Conservation (phyloP, 2,329 filamentous ascomycete genomes). For the Fusarium nodosum region DNA sequence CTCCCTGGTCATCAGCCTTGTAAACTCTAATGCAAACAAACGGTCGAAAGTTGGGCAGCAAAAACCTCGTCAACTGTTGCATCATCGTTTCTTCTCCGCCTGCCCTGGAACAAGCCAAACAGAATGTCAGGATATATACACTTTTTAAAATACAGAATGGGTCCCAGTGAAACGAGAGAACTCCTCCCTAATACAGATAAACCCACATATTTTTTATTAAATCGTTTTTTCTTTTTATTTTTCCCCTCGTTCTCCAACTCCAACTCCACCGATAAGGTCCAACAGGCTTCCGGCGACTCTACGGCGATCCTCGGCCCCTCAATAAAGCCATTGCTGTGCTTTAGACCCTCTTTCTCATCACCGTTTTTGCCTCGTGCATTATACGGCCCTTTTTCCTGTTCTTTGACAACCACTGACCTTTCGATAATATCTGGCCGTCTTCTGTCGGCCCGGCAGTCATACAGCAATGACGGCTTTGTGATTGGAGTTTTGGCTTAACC, state of each 20-base stretch:
- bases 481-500: constrained; percentile 20
- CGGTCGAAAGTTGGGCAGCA: constrained; percentile 34
- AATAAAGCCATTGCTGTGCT: constrained; percentile 24
- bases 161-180: constrained; percentile 21
- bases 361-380: constrained; percentile 13
- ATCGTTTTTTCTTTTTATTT: background rate
- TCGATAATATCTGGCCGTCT: constrained; percentile 1
- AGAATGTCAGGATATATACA: constrained; percentile 1
- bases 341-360: constrained; percentile 16
- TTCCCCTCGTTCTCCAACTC: background rate
- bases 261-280: constrained; percentile 35
- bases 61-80: constrained; percentile 24
- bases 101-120: constrained; percentile 21
- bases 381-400: constrained; percentile 23
- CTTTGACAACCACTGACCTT: constrained; percentile 3
- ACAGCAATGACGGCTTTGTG: constrained; percentile 2
- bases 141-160: constrained; percentile 2
- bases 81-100: constrained; percentile 36
- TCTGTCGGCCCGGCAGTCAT: constrained; percentile 30
- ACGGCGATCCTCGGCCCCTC: constrained; percentile 40
- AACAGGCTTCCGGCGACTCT: constrained; percentile 30
- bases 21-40: constrained; percentile 36
- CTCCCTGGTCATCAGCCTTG: constrained; percentile 31
- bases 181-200: constrained; percentile 11
- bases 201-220: constrained; percentile 5